Base-by-base conservation (phyloP, 306 rosid genomes). In the Prunus armeniaca region DNA sequence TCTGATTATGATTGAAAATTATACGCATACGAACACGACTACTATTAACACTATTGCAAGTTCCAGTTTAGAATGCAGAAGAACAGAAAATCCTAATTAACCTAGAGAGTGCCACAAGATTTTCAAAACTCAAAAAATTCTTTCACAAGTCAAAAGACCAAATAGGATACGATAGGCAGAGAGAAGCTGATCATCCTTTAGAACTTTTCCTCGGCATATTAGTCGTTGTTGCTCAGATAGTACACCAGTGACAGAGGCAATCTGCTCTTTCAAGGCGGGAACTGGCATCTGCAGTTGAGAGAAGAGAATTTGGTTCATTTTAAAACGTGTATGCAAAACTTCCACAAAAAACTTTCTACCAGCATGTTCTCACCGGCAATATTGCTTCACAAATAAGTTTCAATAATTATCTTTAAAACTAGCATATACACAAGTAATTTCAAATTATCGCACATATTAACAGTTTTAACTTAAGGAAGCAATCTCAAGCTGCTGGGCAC, bases 281-380 rank as follows among this genome's bases (percentile, higher is more conserved):
- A 88, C 98, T 34, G 99, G 91, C 99, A 96, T 86, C 99, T 96
- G 86, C 79, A 88, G 58, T 80, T 81, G 62, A 83, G 52, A 45
- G 76, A 49, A 52, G 22, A 71, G 18, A 72, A 51, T 51, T 60
- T 63, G 50, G 69, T 51, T n/a, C 10, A 2, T 38, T 52, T 58
- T 22, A 34, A 58, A 34, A 18, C 9, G 7, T 18, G 41, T 83
- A 52, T 15, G 46, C 25, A 13, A 73, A 73, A 41, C 72, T 71
- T 54, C 15, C 18, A 81, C 17, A 51, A 73, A 22, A 41, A 43
- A 30, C 56, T 19, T 5, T 51, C 11, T 8, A 45, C 50, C 25
- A 14, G 15, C 57, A 56, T 38, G 4, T 12, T 43, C 56, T 63
- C 58, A n/a, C 20, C 9, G 74, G 55, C 38, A 71, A 69, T 71